Base-by-base conservation (phyloP, 139 green algal genomes). In the Chlorella sp. region DNA sequence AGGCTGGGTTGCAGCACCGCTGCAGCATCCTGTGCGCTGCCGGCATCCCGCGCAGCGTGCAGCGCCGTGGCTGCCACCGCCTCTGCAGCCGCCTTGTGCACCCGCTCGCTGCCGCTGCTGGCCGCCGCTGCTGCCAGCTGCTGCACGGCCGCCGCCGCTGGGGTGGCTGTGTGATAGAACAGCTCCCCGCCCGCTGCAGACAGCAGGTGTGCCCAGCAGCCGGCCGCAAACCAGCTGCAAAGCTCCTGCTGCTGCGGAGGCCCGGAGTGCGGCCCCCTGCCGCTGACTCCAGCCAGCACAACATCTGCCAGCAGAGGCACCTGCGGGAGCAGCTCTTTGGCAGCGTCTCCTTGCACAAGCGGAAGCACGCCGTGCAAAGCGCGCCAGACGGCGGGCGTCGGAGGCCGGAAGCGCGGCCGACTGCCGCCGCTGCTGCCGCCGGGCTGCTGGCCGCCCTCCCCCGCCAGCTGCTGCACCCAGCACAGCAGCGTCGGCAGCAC, bases 361-460 rank as follows among this genome's bases (percentile, higher is more conserved):
- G 81, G 85, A 83, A 93, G 88, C 83, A 93, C 26, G 64, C 81
- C 88, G 82, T 86, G 80, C 83, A 93, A n/a, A 0, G 88, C 87
- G 11, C 83, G 88, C 91, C 91, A 93, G 19, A 93, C 60, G 1
- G 86, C 77, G 36, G 89, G 22, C 1, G 48, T 18, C 0, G 91
- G 77, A 57, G 90, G 91, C 16, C 53, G 57, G 73, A 92, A 91
- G 42, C 42, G 75, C 22, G 86, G 48, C 57, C 76, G n/a, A 36
- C 30, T 34, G 53, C 32, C 26, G 84, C 39, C 18, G 30, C 57
- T n/a, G 86, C 16, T 24, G n/a, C 3, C 16, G 68, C 37, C 39
- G 24, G 40, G 85, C 32, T 22, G 30, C 81, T 57, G 81, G 15
- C n/a, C n/a, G 42, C 2, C 26, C 71, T 87, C 39, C 30, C 84